Conservation (phyloP, 495 filamentous ascomycete genomes). For the Rostrohypoxylon terebratum region DNA sequence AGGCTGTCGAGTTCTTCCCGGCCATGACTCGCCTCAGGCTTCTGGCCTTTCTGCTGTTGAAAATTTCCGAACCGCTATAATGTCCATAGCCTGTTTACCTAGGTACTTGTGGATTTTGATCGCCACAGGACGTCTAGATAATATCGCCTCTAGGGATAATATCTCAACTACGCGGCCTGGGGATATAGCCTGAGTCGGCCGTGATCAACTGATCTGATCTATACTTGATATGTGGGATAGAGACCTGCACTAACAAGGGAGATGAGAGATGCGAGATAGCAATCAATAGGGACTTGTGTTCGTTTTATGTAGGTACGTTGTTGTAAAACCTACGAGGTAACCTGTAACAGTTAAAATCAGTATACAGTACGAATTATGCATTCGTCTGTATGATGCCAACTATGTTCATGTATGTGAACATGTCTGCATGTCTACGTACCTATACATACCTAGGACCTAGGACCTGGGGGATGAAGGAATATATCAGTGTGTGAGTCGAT, state of each 20-base stretch:
- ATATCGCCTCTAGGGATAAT: constrained; percentile 27
- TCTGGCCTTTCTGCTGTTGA: neutral
- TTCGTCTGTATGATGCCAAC: neutral
- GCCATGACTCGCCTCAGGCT: constrained; percentile 30
- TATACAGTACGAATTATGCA: neutral
- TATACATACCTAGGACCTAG: neutral
- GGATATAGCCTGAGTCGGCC: constrained; percentile 37
- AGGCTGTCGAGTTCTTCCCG: constrained; percentile 3
- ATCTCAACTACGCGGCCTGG: neutral
- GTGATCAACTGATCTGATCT: constrained; percentile 10
- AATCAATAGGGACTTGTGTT: neutral
- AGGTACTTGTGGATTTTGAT: constrained; percentile 15
- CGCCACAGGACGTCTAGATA: constrained; percentile 13
- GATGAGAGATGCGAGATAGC: neutral
- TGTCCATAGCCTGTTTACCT: constrained; percentile 37
- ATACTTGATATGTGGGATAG: constrained; percentile 4
- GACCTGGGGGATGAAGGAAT: no score
- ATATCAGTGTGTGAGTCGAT: constrained; percentile 1
- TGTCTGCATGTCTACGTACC: neutral
- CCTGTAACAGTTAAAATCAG: neutral
- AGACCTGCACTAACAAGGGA: constrained; percentile 3
- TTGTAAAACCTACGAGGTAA: neutral
- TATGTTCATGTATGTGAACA: no score
- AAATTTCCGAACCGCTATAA: constrained; percentile 18
- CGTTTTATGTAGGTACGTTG: neutral